Base-by-base conservation (phyloP, 2,329 filamentous ascomycete species). In the Apiospora phragmitis region DNA sequence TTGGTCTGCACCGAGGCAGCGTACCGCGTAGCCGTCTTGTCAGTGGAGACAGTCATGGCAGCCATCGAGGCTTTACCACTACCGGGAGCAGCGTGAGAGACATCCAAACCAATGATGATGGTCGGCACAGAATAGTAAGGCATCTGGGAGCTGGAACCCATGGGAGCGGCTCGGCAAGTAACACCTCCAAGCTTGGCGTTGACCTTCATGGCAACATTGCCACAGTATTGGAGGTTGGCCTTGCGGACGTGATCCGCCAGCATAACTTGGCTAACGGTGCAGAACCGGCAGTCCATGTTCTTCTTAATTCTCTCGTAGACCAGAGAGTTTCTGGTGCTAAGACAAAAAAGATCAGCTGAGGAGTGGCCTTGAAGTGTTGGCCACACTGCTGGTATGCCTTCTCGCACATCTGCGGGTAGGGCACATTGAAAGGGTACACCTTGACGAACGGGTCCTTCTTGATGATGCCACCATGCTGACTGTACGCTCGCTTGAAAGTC, bases 121-220 rank as follows among this genome's bases (percentile, higher is more conserved):
- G 94, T 96, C 0, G 90, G 87, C 0, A 77, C 78, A 1, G 79
- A 77, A 75, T 87, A 88, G 72, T 84, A 85, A 3, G 77, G 75
- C 24, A 79, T 76, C 67, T 66, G 80, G 77, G 67, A 80, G 62
- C 16, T 81, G 77, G 76, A 81, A 68, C 73, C 78, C 47, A 69
- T 24, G 6, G 71, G 71, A 3, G 77, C 72, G 11, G 83, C 78
- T 62, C 80, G 85, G 68, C 84, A 91, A 0, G 94, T 98, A 0
- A 89, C 88, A 7, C 96, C 96, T 18, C 96, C 96, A 2, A 99
- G 88, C 84, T 99, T 99, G 4, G 94, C 93, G 76, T 99, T 98
- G 74, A 99, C 90, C 84, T 99, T 99, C 94, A 99, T 96, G 73
- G 91, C 89, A 0, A 99, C 94, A 73, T 99, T 99, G 0, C 93